Evolutionary conservation across 768 basidiomycete genomes (phyloP).

Genomic region (Pleurotus citrinopileatus): DNA sequence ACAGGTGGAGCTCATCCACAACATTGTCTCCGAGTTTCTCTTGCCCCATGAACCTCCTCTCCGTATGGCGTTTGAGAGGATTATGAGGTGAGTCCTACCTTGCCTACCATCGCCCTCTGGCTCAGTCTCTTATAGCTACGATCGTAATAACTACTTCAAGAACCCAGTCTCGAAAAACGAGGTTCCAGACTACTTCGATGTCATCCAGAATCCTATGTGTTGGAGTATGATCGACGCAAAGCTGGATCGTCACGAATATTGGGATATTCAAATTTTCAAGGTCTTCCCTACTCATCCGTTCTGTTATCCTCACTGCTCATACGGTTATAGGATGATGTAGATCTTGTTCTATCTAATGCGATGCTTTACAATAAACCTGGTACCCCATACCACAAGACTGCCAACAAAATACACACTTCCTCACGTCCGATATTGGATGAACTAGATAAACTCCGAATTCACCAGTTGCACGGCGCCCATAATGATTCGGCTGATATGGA

Average conservation of each 20-base stretch:
- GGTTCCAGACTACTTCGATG: slow-evolving; percentile 89
- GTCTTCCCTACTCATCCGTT: slow-evolving; percentile 21
- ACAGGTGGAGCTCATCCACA: slow-evolving; percentile 64
- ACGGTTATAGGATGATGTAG: slow-evolving; percentile 66
- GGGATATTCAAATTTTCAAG: slow-evolving; percentile 72
- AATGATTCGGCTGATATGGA: background rate
- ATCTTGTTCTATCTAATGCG: slow-evolving; percentile 84
- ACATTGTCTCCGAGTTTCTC: slow-evolving; percentile 58
- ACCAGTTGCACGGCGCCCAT: background rate
- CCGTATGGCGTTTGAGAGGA: slow-evolving; percentile 63
- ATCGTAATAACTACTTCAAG: slow-evolving; percentile 73
- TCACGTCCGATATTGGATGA: slow-evolving; percentile 39
- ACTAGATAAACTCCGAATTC: slow-evolving; percentile 28
- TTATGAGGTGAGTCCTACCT: slow-evolving; percentile 54
- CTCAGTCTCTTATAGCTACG: slow-evolving; percentile 46
- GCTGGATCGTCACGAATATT: slow-evolving; percentile 81
- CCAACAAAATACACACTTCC: slow-evolving; percentile 53
- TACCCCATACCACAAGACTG: slow-evolving; percentile 68
- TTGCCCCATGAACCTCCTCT: slow-evolving; percentile 66
- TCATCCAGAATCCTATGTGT: slow-evolving; percentile 86
- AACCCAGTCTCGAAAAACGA: slow-evolving; percentile 76
- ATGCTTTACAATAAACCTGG: slow-evolving; percentile 79
- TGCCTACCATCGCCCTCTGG: background rate
- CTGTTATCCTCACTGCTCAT: background rate
- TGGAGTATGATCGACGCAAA: slow-evolving; percentile 81